Evolutionary conservation across 345 rosid genomes (phyloP), one percentile per base, ranked within the genome.

Genomic region (Sonneratia alba): DNA sequence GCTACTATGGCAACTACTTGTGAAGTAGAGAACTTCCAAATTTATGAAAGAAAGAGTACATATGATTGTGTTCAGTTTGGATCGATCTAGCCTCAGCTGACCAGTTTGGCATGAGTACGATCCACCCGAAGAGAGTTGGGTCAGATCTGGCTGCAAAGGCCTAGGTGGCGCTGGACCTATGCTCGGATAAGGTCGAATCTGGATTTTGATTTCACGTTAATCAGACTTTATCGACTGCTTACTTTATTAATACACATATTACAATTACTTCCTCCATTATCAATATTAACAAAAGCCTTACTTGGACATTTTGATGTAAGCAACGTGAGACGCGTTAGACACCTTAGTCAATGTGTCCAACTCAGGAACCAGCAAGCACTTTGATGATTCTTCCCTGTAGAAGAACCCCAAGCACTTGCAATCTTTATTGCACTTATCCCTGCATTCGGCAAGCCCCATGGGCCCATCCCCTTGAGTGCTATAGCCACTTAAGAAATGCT

Each of bases 251-350:
- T 4, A 16, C 57, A 53, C 57, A 53, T 19, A 15, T 53, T 16
- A 16, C 57, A 9, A 6, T 53, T 21, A 3, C 14, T 53, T 15
- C 57, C 6, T 3, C 57, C 57, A 12, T 53, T 5, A 3, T 53
- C n/a, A 53, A 16, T 21, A 53, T 9, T 47, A 19, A 4, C 22
- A 19, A 53, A 53, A 21, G 18, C 22, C 8, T 7, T 53, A 19
- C 22, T 66, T 71, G 48, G 75, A 71, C 19, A 53, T 68, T 71
- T 76, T 76, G 40, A 75, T 73, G 79, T 38, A 81, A 10, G 73
- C 87, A 64, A 75, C 34, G 62, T 74, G 77, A 21, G 81, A 70
- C 9, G 81, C 12, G 62, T 73, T 73, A 1, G 78, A 18, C 40
- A 77, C 84, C 43, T 72, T 48, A 8, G 64, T 62, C 2, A 75